phyloP scores from a whole-genome alignment of 2,329 filamentous ascomycete genomes.

The Trichoderma polysporum region DNA sequence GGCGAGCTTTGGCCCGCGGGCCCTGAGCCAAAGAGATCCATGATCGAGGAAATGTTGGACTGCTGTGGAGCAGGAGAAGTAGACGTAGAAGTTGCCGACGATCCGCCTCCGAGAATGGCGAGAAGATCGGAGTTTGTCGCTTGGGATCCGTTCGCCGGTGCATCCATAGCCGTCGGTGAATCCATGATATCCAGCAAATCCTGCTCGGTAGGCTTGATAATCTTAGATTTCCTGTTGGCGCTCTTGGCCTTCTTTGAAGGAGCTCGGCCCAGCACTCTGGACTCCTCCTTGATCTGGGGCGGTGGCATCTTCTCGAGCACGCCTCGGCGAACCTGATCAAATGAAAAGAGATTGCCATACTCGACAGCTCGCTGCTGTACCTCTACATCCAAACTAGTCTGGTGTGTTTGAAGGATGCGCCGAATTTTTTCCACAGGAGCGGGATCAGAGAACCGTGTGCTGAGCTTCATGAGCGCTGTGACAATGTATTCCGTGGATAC shows the following conservation, averaged over 20 bases:
- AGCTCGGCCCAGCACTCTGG: constrained; percentile 82
- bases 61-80: constrained; percentile 49
- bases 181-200: constrained; percentile 94
- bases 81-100: constrained; percentile 41
- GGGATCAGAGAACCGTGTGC: constrained; percentile 78
- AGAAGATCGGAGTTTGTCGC: constrained; percentile 81
- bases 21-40: constrained; percentile 75
- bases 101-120: constrained; percentile 77
- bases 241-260: constrained; percentile 64
- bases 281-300: constrained; percentile 94
- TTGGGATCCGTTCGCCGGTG: constrained; percentile 51
- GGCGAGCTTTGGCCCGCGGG: constrained; percentile 37
- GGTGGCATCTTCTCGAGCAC: constrained; percentile 98
- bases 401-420: constrained; percentile 71
- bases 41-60: constrained; percentile 69
- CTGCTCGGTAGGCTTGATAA: constrained; percentile 81
- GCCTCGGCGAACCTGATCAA: constrained; percentile 81
- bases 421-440: constrained; percentile 85
- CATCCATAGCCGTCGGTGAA: constrained; percentile 56
- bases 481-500: constrained; percentile 94
- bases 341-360: constrained; percentile 90
- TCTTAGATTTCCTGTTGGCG: constrained; percentile 72
- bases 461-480: constrained; percentile 92
- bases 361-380: constrained; percentile 95
- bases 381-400: constrained; percentile 88